Evolutionary conservation across 75 land plant species (phyloP).

Genomic region (Sequoia sempervirens): DNA sequence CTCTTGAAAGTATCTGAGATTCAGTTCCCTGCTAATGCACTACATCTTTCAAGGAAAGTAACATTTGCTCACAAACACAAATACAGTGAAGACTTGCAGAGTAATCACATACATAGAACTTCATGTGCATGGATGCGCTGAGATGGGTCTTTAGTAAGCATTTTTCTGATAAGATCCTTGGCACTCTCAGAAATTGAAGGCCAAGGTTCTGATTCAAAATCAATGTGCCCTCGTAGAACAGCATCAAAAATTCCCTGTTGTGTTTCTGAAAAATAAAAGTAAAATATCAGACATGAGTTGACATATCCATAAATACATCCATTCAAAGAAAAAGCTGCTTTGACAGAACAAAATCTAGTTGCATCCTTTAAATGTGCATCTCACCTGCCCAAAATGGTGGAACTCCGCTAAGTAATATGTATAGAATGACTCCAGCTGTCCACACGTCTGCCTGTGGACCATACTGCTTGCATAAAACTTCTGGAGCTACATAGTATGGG

Average conservation of each 20-base stretch:
- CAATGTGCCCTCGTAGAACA: constrained; percentile 68
- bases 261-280: constrained; percentile 36
- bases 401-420: constrained; percentile 78
- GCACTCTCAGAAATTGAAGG: constrained; percentile 83
- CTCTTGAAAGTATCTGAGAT: neutral
- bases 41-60: neutral
- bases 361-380: neutral
- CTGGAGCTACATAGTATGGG: constrained; percentile 92
- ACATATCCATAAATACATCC: neutral
- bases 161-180: constrained; percentile 79
- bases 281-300: constrained; percentile 1
- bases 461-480: constrained; percentile 69
- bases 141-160: constrained; percentile 52
- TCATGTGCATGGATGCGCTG: constrained; percentile 75
- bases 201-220: constrained; percentile 86
- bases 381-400: constrained; percentile 90
- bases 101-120: constrained; percentile 57
- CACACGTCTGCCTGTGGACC: constrained; percentile 89
- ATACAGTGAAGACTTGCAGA: neutral
- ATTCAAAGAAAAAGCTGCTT: neutral
- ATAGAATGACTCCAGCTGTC: constrained; percentile 91
- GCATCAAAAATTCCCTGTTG: constrained; percentile 84
- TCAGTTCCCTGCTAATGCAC: neutral
- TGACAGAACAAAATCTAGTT: neutral
- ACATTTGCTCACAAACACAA: neutral